These are phyloP conservation scores for Plasmodium ovale DNA, from an alignment of 169 alveolate genomes.

Conservation along the genomic window DNA sequence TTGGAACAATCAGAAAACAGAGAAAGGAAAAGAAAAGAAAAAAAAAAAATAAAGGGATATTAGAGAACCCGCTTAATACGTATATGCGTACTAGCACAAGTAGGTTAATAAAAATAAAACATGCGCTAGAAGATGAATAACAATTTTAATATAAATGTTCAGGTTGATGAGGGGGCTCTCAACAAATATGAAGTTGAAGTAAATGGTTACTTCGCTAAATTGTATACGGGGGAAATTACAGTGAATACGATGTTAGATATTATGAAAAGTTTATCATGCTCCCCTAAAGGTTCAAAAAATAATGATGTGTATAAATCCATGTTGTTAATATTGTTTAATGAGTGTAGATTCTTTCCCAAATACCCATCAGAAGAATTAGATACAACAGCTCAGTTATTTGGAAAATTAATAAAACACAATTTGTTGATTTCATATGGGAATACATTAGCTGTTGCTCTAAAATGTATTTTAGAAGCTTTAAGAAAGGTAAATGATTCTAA, in stretches of 20 bases:
- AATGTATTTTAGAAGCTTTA: constrained; percentile 86
- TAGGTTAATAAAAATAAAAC: constrained; percentile 28
- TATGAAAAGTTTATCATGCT: constrained; percentile 79
- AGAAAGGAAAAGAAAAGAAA: background rate
- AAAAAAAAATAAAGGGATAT: constrained; percentile 6
- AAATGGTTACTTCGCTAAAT: constrained; percentile 82
- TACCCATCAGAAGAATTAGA: constrained; percentile 89
- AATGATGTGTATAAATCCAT: constrained; percentile 82
- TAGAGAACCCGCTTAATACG: too few relatives aligned
- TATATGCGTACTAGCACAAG: background rate
- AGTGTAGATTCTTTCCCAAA: constrained; percentile 90
- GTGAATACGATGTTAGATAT: constrained; percentile 85
- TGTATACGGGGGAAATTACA: constrained; percentile 84
- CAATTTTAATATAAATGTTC: constrained; percentile 73
- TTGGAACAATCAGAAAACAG: background rate
- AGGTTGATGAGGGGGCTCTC: constrained; percentile 66
- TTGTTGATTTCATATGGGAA: constrained; percentile 81
- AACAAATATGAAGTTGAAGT: constrained; percentile 81
- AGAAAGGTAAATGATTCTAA: constrained; percentile 81
- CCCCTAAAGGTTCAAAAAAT: constrained; percentile 84
- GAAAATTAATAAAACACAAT: constrained; percentile 84
- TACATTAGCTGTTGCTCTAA: constrained; percentile 80
- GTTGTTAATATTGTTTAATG: constrained; percentile 87
- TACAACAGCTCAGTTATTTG: constrained; percentile 89
- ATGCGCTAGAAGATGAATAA: constrained; percentile 63